phyloP scores from a whole-genome alignment of 2,329 filamentous ascomycete species.

The Microdochium paspali region DNA sequence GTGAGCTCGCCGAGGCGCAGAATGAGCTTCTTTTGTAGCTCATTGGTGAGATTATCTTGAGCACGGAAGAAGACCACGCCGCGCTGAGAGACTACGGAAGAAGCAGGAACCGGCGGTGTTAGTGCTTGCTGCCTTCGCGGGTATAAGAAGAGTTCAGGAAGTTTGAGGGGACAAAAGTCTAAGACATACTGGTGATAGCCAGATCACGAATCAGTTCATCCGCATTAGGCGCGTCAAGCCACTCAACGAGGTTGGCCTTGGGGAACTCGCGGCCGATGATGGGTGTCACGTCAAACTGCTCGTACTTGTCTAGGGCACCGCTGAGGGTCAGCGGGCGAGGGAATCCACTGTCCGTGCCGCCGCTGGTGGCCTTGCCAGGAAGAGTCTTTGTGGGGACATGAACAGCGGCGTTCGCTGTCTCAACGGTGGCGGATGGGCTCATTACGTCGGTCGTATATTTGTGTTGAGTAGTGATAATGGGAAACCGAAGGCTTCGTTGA shows the following conservation, averaged over 20 bases:
- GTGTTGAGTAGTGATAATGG: no score
- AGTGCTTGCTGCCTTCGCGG: neutral
- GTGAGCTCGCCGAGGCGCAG: conserved; percentile 49
- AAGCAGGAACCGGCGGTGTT: neutral
- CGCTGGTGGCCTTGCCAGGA: conserved; percentile 4
- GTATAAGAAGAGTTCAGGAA: neutral
- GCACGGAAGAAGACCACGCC: conserved; percentile 63
- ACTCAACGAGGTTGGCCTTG: conserved; percentile 49
- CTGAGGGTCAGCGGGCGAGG: conserved; percentile 33
- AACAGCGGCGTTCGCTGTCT: neutral
- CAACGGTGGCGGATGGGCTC: conserved; percentile 11
- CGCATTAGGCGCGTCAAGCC: conserved; percentile 49
- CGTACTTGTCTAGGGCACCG: conserved; percentile 39
- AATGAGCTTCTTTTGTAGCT: conserved; percentile 56
- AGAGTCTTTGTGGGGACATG: conserved; percentile 5
- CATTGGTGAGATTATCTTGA: conserved; percentile 51
- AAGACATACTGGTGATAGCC: conserved; percentile 50
- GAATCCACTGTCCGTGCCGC: conserved; percentile 4
- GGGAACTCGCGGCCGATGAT: conserved; percentile 53
- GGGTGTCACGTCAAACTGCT: conserved; percentile 50
- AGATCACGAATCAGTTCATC: conserved; percentile 57
- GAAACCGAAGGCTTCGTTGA: no score
- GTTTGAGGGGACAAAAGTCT: neutral
- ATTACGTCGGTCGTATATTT: no score
- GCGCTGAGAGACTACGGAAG: conserved; percentile 48